Evolutionary conservation across 2,329 filamentous ascomycete genomes (phyloP).

Genomic region (Colletotrichum scovillei): DNA sequence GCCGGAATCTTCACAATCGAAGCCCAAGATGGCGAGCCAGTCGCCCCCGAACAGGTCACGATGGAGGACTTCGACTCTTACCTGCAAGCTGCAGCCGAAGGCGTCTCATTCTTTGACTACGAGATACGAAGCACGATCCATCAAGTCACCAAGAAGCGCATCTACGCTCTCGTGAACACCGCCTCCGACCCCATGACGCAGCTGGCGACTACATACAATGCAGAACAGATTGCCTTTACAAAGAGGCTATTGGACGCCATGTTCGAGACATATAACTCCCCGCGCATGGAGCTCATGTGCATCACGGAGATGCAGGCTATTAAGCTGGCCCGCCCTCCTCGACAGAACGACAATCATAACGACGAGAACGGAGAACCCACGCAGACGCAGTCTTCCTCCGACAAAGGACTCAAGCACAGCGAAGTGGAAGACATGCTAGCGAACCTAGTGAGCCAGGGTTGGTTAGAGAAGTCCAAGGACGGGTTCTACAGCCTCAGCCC

Average conservation of each 20-base stretch:
- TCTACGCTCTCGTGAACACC: slow-evolving; percentile 89
- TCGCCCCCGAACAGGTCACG: slow-evolving; percentile 72
- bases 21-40: slow-evolving; percentile 47
- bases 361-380: slow-evolving; percentile 47
- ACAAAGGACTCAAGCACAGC: slow-evolving; percentile 75
- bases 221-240: slow-evolving; percentile 90
- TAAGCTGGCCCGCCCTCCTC: slow-evolving; percentile 70
- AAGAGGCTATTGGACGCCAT: slow-evolving; percentile 90
- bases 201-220: slow-evolving; percentile 81
- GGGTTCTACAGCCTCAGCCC: slow-evolving; percentile 83
- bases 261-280: slow-evolving; percentile 89
- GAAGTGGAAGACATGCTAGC: slow-evolving; percentile 81
- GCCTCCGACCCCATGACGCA: slow-evolving; percentile 88
- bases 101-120: slow-evolving; percentile 83
- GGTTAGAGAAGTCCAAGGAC: slow-evolving; percentile 80
- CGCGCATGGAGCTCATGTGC: slow-evolving; percentile 84
- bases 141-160: slow-evolving; percentile 73
- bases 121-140: slow-evolving; percentile 83
- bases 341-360: slow-evolving; percentile 45
- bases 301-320: slow-evolving; percentile 83
- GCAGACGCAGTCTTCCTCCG: slow-evolving; percentile 47
- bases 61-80: slow-evolving; percentile 75
- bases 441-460: slow-evolving; percentile 80
- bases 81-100: slow-evolving; percentile 76
- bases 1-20: slow-evolving; percentile 78